Base-by-base conservation (phyloP, 306 rosid genomes). In the Glycyrrhiza uralensis region DNA sequence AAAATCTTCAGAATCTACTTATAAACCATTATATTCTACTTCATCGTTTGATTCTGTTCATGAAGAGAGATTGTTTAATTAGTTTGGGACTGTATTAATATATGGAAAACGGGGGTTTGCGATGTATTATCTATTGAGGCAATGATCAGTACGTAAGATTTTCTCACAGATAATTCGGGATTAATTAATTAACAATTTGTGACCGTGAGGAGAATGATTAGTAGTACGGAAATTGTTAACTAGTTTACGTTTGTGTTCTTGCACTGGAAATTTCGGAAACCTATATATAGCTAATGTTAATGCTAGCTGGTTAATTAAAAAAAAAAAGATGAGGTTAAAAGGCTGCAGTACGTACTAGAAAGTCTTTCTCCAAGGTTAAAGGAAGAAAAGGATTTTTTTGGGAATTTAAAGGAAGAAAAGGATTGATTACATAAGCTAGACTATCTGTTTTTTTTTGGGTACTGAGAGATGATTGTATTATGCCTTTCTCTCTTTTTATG, bases 21-120 rank as follows among this genome's bases (percentile, higher is more conserved):
- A 22, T 61, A 18, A 30, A 55, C 50, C 69, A 64, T 44, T 56
- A 7, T 50, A 32, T 44, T 17, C 55, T 33, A 56, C 35, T 79
- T 66, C 64, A 72, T 57, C 20, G 9, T 45, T 38, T 64, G 47
- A 45, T 79, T 79, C 64, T 33, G 71, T 33, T 72, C 29, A 23
- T n/a, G n/a, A n/a, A n/a, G n/a, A n/a, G n/a, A n/a, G n/a, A n/a
- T 44, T 24, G 29, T 29, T n/a, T 13, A 42, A 64, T n/a, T 64
- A 63, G 20, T 74, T 50, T 50, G 45, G 65, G 14, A 51, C 55
- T 74, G 72, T 26, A 20, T 49, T n/a, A n/a, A 23, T 36, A n/a
- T 26, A 26, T 26, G 6, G 79, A 74, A 26, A 63, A 58, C 4
- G 12, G 23, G 39, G 10, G 57, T 24, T 24, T 3, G 24, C 20